Percentiles rank a stretch among this genome's conserved stretches.
Evolutionary conservation across 768 basidiomycete species (phyloP).

Genomic region (Fibroporia radiculosa): DNA sequence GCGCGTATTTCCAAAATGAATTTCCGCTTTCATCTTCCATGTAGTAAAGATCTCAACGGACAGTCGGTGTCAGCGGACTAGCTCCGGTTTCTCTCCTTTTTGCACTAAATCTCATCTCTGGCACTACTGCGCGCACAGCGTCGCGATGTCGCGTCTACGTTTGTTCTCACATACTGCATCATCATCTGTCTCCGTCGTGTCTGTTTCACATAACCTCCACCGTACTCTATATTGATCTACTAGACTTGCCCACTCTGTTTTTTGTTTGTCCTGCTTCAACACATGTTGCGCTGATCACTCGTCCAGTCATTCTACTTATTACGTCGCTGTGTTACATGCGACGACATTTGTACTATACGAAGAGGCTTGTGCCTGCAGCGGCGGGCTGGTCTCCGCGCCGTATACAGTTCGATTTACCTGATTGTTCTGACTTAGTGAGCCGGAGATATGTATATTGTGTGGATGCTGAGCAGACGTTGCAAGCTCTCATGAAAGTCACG

Average conservation of each 20-base stretch:
- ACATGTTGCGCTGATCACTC: constrained; percentile 1
- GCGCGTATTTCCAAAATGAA: background rate
- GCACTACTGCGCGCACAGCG: no score
- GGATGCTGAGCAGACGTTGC: no score
- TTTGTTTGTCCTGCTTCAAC: background rate
- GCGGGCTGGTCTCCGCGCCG: constrained; percentile 6
- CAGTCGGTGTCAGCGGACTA: background rate
- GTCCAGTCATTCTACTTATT: constrained; percentile 1
- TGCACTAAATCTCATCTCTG: background rate
- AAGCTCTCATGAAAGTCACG: no score
- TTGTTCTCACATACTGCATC: constrained; percentile 5
- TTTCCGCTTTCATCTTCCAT: background rate
- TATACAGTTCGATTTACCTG: constrained; percentile 6
- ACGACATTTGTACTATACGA: constrained; percentile 1
- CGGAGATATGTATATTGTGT: no score
- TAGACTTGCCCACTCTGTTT: constrained; percentile 1
- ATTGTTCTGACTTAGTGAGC: no score
- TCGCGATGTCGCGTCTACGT: constrained; percentile 8
- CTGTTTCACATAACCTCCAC: constrained; percentile 3
- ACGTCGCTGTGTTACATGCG: background rate
- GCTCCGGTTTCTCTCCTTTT: background rate
- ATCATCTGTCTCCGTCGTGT: constrained; percentile 4
- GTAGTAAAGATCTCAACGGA: constrained; percentile 1
- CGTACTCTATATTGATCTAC: constrained; percentile 2
- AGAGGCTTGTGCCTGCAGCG: background rate